Percentiles rank a stretch among this genome's conserved stretches.
Evolutionary conservation across 108 stramenopile species (phyloP).

Genomic region (Skeletonema grethae): DNA sequence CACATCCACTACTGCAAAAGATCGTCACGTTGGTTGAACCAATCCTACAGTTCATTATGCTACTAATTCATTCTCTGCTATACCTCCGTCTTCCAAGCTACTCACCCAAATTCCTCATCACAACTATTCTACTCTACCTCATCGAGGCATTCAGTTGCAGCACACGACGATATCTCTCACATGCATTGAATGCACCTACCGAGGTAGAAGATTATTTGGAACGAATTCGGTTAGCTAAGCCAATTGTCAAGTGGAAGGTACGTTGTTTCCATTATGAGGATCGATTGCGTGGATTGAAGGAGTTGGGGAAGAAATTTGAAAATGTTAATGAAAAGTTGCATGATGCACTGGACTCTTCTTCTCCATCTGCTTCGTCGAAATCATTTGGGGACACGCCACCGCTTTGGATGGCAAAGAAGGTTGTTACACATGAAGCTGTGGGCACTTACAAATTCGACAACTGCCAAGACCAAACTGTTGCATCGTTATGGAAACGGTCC

Average conservation of each 20-base stretch:
- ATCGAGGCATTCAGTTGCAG: constrained; percentile 76
- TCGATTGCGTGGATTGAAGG: constrained; percentile 32
- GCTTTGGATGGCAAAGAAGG: constrained; percentile 66
- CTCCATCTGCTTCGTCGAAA: constrained; percentile 5
- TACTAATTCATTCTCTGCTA: constrained; percentile 32
- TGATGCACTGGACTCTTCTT: constrained; percentile 17
- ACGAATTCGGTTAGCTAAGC: constrained; percentile 49
- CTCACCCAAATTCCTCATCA: constrained; percentile 36
- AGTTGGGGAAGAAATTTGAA: constrained; percentile 4
- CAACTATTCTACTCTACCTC: constrained; percentile 61
- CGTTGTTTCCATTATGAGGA: constrained; percentile 83
- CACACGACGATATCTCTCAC: constrained; percentile 69
- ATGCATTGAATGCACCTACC: constrained; percentile 62
- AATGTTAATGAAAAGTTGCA: background rate
- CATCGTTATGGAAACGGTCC: constrained; percentile 82
- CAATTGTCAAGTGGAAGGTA: constrained; percentile 79
- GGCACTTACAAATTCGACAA: constrained; percentile 58
- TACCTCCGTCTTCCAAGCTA: constrained; percentile 47
- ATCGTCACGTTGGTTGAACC: constrained; percentile 14
- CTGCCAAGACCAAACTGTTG: constrained; percentile 67
- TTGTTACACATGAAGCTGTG: constrained; percentile 67
- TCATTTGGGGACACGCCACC: constrained; percentile 17
- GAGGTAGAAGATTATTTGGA: constrained; percentile 73
- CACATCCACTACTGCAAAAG: constrained; percentile 18
- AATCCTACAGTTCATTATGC: constrained; percentile 32